Evolutionary conservation across 73 alveolate genomes (phyloP).

Genomic region (Tetrahymena malaccensis): DNA sequence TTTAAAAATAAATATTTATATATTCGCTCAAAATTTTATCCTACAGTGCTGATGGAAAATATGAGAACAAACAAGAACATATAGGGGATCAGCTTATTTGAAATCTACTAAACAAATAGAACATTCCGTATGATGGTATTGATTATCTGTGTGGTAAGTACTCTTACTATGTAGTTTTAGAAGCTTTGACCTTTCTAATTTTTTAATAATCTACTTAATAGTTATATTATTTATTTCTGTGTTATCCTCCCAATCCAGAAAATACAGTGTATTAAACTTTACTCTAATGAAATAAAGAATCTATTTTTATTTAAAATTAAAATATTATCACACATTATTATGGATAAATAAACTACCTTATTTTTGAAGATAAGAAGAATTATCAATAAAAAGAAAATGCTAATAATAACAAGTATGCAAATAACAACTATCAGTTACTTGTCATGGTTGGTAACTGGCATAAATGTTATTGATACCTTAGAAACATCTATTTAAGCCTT

Average conservation of each 20-base stretch:
- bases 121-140: neutral
- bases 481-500: neutral
- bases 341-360: neutral
- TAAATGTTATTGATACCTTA: neutral
- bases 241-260: neutral
- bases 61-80: neutral
- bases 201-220: neutral
- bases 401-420: neutral
- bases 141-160: neutral
- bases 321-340: neutral
- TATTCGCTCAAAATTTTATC: neutral
- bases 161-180: neutral
- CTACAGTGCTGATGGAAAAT: neutral
- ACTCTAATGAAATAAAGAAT: neutral
- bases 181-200: neutral
- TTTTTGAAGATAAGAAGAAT: neutral
- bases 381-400: neutral
- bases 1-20: neutral
- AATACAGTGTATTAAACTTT: neutral
- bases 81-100: neutral
- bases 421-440: neutral
- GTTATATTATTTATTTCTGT: neutral
- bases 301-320: neutral
- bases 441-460: neutral
- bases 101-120: neutral